phyloP scores from a whole-genome alignment of 192 early-diverging fungal species.

The Glomus cerebriforme region DNA sequence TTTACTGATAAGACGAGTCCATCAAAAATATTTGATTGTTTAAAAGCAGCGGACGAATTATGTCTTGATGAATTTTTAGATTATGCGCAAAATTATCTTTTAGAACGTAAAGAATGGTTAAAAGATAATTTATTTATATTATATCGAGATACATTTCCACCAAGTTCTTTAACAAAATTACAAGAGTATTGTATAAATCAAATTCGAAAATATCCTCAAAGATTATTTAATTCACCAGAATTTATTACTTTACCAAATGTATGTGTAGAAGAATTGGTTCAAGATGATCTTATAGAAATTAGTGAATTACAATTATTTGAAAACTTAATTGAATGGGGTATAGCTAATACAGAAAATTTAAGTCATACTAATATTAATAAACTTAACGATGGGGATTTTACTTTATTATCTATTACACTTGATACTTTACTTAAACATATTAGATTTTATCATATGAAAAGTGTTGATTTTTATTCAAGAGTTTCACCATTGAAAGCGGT shows the following conservation, averaged over 20 bases:
- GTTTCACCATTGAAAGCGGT: background rate
- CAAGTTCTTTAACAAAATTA: constrained; percentile 7
- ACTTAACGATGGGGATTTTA: background rate
- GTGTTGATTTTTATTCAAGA: background rate
- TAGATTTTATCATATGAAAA: constrained; percentile 15
- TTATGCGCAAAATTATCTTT: background rate
- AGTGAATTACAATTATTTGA: constrained; percentile 15
- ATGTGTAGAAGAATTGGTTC: background rate
- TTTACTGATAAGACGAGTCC: background rate
- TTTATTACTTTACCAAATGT: background rate
- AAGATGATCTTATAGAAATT: constrained; percentile 18
- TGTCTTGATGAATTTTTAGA: background rate
- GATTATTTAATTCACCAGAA: constrained; percentile 4
- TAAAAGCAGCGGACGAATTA: constrained; percentile 18
- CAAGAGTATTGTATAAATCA: constrained; percentile 19
- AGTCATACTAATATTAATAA: background rate
- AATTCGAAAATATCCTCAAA: constrained; percentile 17
- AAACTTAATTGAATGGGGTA: constrained; percentile 25
- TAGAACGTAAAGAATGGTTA: background rate
- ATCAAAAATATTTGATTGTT: constrained; percentile 11
- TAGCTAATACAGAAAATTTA: background rate
- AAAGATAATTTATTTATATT: constrained; percentile 9
- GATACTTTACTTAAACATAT: background rate
- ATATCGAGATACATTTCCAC: background rate
- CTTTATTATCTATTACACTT: background rate